phyloP scores from a whole-genome alignment of 1,284 basidiomycete genomes.

The Phaffia rhodozyma region DNA sequence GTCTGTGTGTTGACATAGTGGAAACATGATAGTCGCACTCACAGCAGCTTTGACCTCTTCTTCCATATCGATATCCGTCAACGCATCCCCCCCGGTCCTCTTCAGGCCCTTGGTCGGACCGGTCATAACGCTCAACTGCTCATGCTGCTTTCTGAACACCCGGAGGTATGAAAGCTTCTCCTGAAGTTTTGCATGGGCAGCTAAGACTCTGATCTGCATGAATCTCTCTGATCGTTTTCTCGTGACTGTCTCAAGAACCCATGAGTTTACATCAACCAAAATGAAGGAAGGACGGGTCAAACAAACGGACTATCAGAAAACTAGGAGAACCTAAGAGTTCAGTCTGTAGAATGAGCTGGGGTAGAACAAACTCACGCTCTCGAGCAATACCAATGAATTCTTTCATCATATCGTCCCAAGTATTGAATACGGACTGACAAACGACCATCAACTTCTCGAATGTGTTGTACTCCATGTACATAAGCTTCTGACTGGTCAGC shows the following conservation, averaged over 20 bases:
- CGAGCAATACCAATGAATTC: constrained; percentile 96
- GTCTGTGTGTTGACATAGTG: neutral
- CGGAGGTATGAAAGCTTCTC: constrained; percentile 77
- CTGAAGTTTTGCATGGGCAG: constrained; percentile 83
- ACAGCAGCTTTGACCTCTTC: constrained; percentile 14
- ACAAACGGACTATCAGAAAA: neutral
- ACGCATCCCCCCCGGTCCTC: constrained; percentile 50
- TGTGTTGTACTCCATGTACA: constrained; percentile 86
- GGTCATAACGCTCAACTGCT: constrained; percentile 95
- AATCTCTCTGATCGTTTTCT: constrained; percentile 86
- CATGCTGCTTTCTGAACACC: constrained; percentile 92
- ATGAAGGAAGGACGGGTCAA: neutral
- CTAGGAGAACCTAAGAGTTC: neutral
- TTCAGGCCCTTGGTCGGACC: constrained; percentile 79
- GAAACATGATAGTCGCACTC: constrained; percentile 15
- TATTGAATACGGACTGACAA: constrained; percentile 71
- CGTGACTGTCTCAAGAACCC: constrained; percentile 43
- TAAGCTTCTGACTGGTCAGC: constrained; percentile 74
- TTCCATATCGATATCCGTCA: constrained; percentile 47
- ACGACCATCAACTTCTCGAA: constrained; percentile 75
- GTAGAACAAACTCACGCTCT: constrained; percentile 40
- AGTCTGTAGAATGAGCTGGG: neutral
- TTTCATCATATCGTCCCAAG: constrained; percentile 95
- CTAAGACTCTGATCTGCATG: constrained; percentile 89
- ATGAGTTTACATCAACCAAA: neutral